Evolutionary conservation across 371 early-diverging fungal genomes (phyloP).

Genomic region (Catenaria anguillulae): DNA sequence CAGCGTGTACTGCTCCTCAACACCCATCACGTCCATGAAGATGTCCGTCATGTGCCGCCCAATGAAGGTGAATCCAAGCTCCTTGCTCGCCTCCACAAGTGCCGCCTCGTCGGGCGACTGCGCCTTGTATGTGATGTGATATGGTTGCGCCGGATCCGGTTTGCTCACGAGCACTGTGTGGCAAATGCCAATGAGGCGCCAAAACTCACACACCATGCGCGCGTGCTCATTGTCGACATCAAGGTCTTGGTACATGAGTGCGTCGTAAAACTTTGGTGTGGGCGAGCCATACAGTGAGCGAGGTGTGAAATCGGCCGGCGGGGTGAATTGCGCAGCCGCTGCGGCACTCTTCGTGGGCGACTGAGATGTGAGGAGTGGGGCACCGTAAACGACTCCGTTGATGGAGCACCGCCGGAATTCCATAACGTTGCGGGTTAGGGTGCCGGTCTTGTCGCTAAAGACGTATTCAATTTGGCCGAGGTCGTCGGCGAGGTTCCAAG

Average conservation of each 20-base stretch:
- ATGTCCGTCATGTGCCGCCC: constrained; percentile 46
- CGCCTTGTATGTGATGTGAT: constrained; percentile 59
- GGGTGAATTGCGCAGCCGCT: constrained; percentile 3
- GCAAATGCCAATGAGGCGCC: constrained; percentile 57
- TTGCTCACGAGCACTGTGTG: constrained; percentile 55
- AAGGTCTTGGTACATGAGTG: constrained; percentile 15
- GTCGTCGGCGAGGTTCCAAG: constrained; percentile 64
- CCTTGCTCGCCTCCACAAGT: constrained; percentile 70
- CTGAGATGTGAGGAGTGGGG: constrained; percentile 7
- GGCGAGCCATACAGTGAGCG: constrained; percentile 12
- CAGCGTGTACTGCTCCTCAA: constrained; percentile 38
- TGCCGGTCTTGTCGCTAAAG: constrained; percentile 91
- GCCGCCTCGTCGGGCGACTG: constrained; percentile 93
- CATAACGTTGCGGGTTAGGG: constrained; percentile 58
- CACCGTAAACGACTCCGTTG: constrained; percentile 63
- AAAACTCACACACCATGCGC: constrained; percentile 49
- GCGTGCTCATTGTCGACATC: constrained; percentile 30
- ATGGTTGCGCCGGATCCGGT: constrained; percentile 27
- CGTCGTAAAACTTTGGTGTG: constrained; percentile 21
- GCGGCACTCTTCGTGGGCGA: neutral
- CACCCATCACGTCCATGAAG: constrained; percentile 50
- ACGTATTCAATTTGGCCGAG: constrained; percentile 87
- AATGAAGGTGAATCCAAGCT: constrained; percentile 74
- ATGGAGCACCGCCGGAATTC: constrained; percentile 65
- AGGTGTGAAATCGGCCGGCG: neutral